phyloP scores from a whole-genome alignment of 441 rosid species.

The Aquilaria agallochum region DNA sequence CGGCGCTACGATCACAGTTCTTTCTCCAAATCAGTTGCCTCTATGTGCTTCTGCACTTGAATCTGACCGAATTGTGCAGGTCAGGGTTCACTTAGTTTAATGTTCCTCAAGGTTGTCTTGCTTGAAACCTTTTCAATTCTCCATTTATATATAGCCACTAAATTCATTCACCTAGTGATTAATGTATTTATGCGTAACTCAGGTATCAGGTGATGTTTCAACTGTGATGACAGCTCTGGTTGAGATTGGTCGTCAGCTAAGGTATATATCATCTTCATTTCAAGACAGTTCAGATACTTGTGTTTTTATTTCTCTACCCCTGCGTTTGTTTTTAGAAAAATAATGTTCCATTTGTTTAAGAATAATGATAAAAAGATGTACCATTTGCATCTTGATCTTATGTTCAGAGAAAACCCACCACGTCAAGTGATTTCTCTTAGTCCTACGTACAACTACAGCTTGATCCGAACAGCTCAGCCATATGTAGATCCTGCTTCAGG shows the following conservation, averaged over 20 bases:
- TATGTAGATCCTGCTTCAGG: constrained; percentile 53
- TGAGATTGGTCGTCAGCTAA: constrained; percentile 56
- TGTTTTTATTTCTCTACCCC: too few relatives aligned
- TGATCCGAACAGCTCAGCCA: constrained; percentile 33
- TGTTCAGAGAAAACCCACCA: constrained; percentile 56
- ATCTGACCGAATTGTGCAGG: constrained; percentile 70
- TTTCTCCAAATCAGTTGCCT: constrained; percentile 65
- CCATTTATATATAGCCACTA: not conserved
- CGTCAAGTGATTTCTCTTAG: constrained; percentile 57
- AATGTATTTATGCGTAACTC: constrained; percentile 9
- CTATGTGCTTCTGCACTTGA: constrained; percentile 68
- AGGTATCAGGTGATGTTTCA: constrained; percentile 61
- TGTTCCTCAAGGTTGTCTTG: too few relatives aligned
- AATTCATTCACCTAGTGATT: not conserved
- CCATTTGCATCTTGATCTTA: constrained; percentile 8
- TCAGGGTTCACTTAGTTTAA: constrained; percentile 9
- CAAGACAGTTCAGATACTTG: not conserved
- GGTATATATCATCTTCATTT: constrained; percentile 19
- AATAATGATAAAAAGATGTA: not conserved
- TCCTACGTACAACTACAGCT: constrained; percentile 47
- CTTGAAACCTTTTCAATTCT: too few relatives aligned
- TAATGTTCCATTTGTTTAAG: too few relatives aligned
- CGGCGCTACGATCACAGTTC: constrained; percentile 51
- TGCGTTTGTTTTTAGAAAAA: too few relatives aligned
- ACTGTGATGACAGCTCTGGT: constrained; percentile 48